A percentile compares a stretch with the other conserved stretches of the same genome.
Evolutionary conservation across 1,284 basidiomycete species (phyloP).

Genomic region (Ganoderma leucocontextum): DNA sequence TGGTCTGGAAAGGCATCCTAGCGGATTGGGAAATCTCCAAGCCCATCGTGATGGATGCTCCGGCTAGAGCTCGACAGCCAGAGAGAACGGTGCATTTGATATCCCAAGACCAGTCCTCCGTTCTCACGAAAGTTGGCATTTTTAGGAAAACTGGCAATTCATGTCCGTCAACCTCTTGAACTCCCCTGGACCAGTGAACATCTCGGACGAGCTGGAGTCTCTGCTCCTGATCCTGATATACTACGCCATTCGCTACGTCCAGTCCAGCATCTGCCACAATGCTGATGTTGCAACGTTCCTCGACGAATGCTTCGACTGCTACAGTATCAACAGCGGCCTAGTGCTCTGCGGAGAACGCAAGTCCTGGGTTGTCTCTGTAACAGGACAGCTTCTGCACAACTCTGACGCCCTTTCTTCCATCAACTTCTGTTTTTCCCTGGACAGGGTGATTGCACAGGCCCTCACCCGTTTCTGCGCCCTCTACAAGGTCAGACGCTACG

Average conservation of each 20-base stretch:
- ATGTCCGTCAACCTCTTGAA: conserved; percentile 16
- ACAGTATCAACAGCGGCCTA: too few relatives aligned
- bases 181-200: neutral
- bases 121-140: neutral
- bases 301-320: neutral
- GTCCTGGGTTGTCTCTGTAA: neutral
- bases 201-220: conserved; percentile 16
- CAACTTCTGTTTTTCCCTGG: neutral
- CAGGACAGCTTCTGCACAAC: neutral
- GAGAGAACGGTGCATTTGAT: neutral
- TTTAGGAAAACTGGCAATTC: conserved; percentile 18
- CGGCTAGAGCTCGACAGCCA: conserved; percentile 2
- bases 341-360: neutral
- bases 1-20: conserved; percentile 13
- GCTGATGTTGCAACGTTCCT: neutral
- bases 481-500: neutral
- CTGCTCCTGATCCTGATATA: conserved; percentile 17
- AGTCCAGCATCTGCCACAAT: neutral
- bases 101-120: neutral
- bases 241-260: neutral
- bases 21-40: conserved; percentile 24
- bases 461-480: conserved; percentile 6
- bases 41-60: neutral
- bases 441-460: neutral
- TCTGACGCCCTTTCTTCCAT: neutral